Evolutionary conservation across 345 rosid genomes (phyloP).

Genomic region (Bruguiera parviflora): DNA sequence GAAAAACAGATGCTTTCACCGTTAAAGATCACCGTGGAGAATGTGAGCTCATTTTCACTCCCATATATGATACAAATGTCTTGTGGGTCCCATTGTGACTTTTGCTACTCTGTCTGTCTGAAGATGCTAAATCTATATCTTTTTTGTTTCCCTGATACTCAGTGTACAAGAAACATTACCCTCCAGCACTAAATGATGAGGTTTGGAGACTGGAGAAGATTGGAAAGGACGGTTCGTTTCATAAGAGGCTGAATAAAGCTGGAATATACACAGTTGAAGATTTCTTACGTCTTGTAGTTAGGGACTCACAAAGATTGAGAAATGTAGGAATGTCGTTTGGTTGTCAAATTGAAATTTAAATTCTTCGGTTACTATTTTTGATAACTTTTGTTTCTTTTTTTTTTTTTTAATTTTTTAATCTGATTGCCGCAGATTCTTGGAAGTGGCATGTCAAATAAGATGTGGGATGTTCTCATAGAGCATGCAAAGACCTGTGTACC

Average conservation of each 20-base stretch:
- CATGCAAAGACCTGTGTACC: constrained; percentile 89
- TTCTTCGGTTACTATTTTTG: constrained; percentile 10
- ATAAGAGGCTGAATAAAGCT: constrained; percentile 84
- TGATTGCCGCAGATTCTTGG: constrained; percentile 74
- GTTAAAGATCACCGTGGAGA: constrained; percentile 39
- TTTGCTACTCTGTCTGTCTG: not conserved
- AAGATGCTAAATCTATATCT: not conserved
- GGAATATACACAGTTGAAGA: constrained; percentile 85
- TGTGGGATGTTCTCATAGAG: constrained; percentile 95
- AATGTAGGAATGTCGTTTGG: constrained; percentile 49
- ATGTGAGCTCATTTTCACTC: constrained; percentile 21
- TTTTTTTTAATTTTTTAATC: constrained; percentile 7
- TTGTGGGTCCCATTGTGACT: not conserved
- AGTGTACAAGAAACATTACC: constrained; percentile 99
- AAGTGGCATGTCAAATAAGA: constrained; percentile 98
- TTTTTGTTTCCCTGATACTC: constrained; percentile 5
- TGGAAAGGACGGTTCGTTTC: constrained; percentile 96
- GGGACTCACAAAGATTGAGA: constrained; percentile 73
- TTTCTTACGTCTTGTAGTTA: constrained; percentile 73
- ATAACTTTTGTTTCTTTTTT: constrained; percentile 6
- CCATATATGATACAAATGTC: not conserved
- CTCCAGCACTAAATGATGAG: constrained; percentile 82
- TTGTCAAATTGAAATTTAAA: constrained; percentile 12
- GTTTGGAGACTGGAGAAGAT: constrained; percentile 98
- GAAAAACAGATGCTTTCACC: constrained; percentile 38